These are phyloP conservation scores for Kwoniella sp. DNA, from an alignment of 768 basidiomycete species.

Conservation along the genomic window DNA sequence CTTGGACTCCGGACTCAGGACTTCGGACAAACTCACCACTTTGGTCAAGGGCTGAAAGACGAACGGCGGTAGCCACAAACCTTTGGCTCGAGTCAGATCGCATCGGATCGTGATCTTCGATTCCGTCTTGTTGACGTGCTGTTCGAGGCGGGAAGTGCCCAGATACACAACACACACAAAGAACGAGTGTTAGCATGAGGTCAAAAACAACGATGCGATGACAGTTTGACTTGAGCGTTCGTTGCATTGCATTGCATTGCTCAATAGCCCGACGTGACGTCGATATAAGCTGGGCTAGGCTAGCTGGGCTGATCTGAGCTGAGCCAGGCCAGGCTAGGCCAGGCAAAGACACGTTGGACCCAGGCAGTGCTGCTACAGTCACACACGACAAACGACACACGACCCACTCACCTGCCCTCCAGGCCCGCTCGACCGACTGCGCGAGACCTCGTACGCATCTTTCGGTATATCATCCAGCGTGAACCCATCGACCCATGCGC, in stretches of 20 bases:
- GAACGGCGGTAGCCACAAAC: conserved; percentile 48
- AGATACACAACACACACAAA: too few relatives aligned
- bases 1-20: too few relatives aligned
- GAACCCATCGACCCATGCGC: conserved; percentile 39
- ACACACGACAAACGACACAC: too few relatives aligned
- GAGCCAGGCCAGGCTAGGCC: too few relatives aligned
- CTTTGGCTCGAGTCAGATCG: conserved; percentile 15
- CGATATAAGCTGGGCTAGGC: too few relatives aligned
- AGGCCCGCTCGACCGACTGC: conserved; percentile 48
- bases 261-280: not conserved
- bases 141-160: too few relatives aligned
- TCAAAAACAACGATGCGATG: not conserved
- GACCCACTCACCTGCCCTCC: conserved; percentile 54
- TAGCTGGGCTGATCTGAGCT: too few relatives aligned
- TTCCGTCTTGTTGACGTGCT: conserved; percentile 57
- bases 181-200: not conserved
- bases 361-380: too few relatives aligned
- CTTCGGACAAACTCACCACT: conserved; percentile 37
- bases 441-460: conserved; percentile 33
- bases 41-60: conserved; percentile 31
- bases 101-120: conserved; percentile 51
- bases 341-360: not conserved
- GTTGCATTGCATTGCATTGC: not conserved
- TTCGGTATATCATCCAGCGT: conserved; percentile 42
- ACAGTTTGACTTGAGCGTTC: not conserved